Evolutionary conservation across 176 grass and related monocot genomes (phyloP).

Genomic region (Aechmea fasciata): DNA sequence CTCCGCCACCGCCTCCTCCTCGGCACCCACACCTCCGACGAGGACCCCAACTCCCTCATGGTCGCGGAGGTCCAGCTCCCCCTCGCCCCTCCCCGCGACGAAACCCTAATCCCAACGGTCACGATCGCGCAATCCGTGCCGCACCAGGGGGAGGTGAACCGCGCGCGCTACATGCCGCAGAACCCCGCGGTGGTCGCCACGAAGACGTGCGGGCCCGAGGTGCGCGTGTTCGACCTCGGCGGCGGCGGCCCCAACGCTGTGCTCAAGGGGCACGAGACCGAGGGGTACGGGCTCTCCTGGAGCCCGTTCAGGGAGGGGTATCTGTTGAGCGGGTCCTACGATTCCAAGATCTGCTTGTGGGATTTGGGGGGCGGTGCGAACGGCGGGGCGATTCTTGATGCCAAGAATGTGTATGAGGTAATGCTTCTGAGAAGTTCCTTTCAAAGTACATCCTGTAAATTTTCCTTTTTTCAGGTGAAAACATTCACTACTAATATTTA

Average conservation of each 20-base stretch:
- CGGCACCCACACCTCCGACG: conserved; percentile 72
- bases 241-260: conserved; percentile 38
- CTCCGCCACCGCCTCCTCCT: conserved; percentile 45
- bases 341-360: conserved; percentile 92
- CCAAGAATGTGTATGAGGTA: conserved; percentile 80
- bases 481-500: not conserved
- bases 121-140: conserved; percentile 35
- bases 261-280: conserved; percentile 57
- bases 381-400: conserved; percentile 41
- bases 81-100: conserved; percentile 28
- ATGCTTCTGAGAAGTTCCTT: conserved; percentile 19
- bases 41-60: conserved; percentile 55
- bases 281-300: conserved; percentile 93
- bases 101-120: conserved; percentile 33
- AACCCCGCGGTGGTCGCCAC: conserved; percentile 48
- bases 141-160: conserved; percentile 84
- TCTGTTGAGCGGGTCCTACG: conserved; percentile 83
- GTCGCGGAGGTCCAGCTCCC: conserved; percentile 44
- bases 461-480: not conserved
- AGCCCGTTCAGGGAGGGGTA: conserved; percentile 58
- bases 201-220: conserved; percentile 64
- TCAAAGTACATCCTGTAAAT: not conserved
- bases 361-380: conserved; percentile 35
- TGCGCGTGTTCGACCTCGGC: conserved; percentile 62
- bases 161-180: conserved; percentile 81